Evolutionary conservation across 148 eudicot genomes (phyloP).

Genomic region (Persicaria tinctoria): DNA sequence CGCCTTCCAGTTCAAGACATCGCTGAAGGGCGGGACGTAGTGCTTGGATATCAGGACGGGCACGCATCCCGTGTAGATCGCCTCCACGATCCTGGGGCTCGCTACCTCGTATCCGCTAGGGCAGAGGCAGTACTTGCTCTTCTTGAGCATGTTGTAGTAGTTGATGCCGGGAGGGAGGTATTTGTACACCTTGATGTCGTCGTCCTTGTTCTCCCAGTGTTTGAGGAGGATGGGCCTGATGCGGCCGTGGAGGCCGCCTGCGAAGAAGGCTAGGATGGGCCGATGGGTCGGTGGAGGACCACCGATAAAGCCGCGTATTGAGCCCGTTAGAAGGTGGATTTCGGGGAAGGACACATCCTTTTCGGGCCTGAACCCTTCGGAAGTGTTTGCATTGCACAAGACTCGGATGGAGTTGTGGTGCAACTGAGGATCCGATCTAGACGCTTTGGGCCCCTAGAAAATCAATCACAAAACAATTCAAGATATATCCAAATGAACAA

Average conservation of each 20-base stretch:
- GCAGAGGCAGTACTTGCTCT: conserved; percentile 64
- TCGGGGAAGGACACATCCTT: conserved; percentile 79
- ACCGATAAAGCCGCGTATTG: conserved; percentile 38
- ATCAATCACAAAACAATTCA: background rate
- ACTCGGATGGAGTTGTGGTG: conserved; percentile 56
- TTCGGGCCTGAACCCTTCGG: conserved; percentile 60
- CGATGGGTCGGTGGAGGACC: conserved; percentile 71
- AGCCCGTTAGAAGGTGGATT: conserved; percentile 49
- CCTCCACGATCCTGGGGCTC: conserved; percentile 75
- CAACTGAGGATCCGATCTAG: conserved; percentile 47
- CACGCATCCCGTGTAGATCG: conserved; percentile 68
- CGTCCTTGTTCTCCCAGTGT: conserved; percentile 68
- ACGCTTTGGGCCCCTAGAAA: conserved; percentile 65
- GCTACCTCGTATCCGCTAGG: conserved; percentile 91
- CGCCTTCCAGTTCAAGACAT: conserved; percentile 66
- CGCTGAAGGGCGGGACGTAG: conserved; percentile 68
- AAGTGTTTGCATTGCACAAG: conserved; percentile 73
- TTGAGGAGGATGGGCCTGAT: conserved; percentile 61
- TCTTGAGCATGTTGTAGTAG: conserved; percentile 53
- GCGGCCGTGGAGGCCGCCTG: conserved; percentile 74
- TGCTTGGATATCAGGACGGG: conserved; percentile 61
- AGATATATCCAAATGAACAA: background rate
- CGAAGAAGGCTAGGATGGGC: conserved; percentile 53
- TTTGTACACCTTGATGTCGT: conserved; percentile 51
- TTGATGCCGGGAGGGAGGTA: conserved; percentile 56